Base-by-base conservation (phyloP, 148 eudicot genomes). In the Vaccinium corymbosum region DNA sequence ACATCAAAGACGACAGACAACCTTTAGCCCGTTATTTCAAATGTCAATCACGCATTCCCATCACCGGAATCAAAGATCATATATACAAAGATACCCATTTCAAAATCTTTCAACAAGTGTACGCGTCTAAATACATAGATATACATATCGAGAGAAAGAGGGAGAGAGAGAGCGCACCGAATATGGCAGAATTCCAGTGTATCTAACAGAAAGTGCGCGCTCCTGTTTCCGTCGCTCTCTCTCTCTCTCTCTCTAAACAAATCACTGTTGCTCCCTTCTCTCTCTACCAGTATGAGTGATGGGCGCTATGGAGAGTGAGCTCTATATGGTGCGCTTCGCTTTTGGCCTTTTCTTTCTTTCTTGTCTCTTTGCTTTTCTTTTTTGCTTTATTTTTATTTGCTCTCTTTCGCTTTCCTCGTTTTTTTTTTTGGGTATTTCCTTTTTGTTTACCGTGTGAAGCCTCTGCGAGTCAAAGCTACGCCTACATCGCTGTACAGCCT, bases 381-480 rank as follows among this genome's bases (percentile, higher is more conserved):
- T 38, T 35, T 8, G 25, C 50, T 76, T 50, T 19, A 27, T 6
- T 19, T 52, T 59, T 27, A 1, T 8, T 19, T 12, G 7, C 29
- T 6, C 42, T 11, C 55, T 19, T 53, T 46, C 29, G 19, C 53
- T 75, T 52, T 42, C 27, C 6, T 42, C 46, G 46, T 42, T 4
- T 42, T 42, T 42, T 42, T 42, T 42, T 42, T 0, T 1, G 1
- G 1, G 42, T 38, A 38, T 4, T 42, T 42, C 1, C 0, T 42
- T 42, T 42, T 42, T 42, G 6, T 5, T 42, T 4, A 42, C 5
- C 46, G 29, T 9, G 38, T 38, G 8, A 38, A 68, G 64, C 42
- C 80, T 83, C 38, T 19, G 16, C 57, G 55, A 80, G 82, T 80
- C 82, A 55, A 80, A 80, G 53, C 71, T 46, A 80, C 82, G 73